Conservation (phyloP, 495 filamentous ascomycete genomes). For the Aspergillus ostianus region DNA sequence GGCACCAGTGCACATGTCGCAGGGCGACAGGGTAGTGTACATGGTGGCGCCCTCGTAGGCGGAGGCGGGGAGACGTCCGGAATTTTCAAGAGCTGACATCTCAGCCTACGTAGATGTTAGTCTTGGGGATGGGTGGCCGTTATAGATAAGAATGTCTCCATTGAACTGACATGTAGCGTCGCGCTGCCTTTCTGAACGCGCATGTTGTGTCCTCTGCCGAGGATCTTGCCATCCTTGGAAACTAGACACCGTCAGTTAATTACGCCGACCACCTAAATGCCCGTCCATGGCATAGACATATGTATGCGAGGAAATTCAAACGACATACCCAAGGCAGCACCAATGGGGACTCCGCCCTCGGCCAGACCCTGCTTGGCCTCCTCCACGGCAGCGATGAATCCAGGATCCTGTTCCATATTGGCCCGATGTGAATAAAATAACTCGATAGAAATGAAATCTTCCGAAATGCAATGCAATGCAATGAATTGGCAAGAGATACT, state of each 20-base stretch:
- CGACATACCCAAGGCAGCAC: conserved; percentile 50
- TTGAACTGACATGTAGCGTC: conserved; percentile 65
- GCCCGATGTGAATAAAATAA: background rate
- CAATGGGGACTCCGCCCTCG: conserved; percentile 85
- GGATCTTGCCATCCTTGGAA: conserved; percentile 65
- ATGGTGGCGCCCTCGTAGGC: conserved; percentile 75
- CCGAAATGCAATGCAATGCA: too few relatives aligned
- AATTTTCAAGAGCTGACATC: conserved; percentile 75
- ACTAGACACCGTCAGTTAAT: conserved; percentile 42
- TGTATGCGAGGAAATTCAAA: background rate
- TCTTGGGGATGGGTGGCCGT: background rate
- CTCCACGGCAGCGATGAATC: conserved; percentile 65
- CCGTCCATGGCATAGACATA: too few relatives aligned
- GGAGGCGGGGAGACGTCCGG: conserved; percentile 69
- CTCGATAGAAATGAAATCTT: background rate
- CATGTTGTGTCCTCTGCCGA: conserved; percentile 83
- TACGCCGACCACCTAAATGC: too few relatives aligned
- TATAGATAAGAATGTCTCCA: background rate
- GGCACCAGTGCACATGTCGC: conserved; percentile 86
- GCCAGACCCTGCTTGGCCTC: conserved; percentile 65
- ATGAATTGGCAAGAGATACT: background rate
- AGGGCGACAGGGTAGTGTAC: conserved; percentile 86
- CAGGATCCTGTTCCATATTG: conserved; percentile 47
- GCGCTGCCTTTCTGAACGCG: conserved; percentile 72
- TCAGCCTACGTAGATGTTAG: conserved; percentile 58